These are phyloP conservation scores for Cladobotryum protrusum DNA, from an alignment of 2,329 filamentous ascomycete species.

Conservation along the genomic window DNA sequence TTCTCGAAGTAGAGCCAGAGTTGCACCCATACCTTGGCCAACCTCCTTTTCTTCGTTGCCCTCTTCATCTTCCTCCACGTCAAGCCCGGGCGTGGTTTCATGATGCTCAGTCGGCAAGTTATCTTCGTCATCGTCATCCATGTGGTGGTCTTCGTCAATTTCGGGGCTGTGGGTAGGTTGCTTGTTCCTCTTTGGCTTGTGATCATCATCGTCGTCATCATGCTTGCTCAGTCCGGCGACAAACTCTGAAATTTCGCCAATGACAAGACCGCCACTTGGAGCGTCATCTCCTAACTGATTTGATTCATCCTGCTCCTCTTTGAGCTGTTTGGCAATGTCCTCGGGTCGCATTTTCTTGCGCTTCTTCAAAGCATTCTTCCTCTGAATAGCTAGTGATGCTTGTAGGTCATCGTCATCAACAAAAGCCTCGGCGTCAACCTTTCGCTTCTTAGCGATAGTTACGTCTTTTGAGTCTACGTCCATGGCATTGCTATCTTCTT, in stretches of 20 bases:
- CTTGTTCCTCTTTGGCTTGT: slow-evolving; percentile 42
- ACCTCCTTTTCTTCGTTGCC: slow-evolving; percentile 82
- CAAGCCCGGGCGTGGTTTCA: background rate
- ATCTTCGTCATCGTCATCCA: slow-evolving; percentile 30
- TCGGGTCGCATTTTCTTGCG: slow-evolving; percentile 81
- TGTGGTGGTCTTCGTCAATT: slow-evolving; percentile 37
- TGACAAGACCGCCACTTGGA: slow-evolving; percentile 62
- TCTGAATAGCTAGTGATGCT: slow-evolving; percentile 74
- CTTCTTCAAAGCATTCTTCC: slow-evolving; percentile 81
- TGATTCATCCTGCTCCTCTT: slow-evolving; percentile 51
- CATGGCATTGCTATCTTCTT: slow-evolving; percentile 53
- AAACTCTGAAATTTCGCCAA: slow-evolving; percentile 94
- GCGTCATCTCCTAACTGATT: slow-evolving; percentile 39
- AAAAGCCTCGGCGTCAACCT: slow-evolving; percentile 61
- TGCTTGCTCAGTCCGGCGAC: slow-evolving; percentile 76
- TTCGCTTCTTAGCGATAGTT: slow-evolving; percentile 52
- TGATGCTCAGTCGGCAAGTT: slow-evolving; percentile 28
- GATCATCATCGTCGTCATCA: slow-evolving; percentile 46
- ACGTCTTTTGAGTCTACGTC: slow-evolving; percentile 61
- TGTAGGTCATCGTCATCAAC: slow-evolving; percentile 92
- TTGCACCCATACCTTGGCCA: slow-evolving; percentile 71
- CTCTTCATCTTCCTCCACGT: slow-evolving; percentile 52
- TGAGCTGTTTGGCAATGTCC: slow-evolving; percentile 77
- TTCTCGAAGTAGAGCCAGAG: slow-evolving; percentile 75
- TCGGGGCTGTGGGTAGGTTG: slow-evolving; percentile 28